Evolutionary conservation across 176 grass and related monocot species (phyloP).

Genomic region (Tuctoria greenei): DNA sequence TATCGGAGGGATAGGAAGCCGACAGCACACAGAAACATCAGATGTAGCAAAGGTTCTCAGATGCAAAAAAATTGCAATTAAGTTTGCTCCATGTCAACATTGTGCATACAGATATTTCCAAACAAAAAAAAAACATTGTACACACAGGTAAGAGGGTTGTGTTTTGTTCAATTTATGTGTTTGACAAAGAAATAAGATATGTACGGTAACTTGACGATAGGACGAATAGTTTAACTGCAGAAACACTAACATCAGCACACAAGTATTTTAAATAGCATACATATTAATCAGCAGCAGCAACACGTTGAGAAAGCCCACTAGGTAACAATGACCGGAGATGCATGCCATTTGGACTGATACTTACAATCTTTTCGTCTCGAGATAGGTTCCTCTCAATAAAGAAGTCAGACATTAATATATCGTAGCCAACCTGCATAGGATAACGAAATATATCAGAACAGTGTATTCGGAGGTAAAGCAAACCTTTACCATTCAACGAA

Average conservation of each 20-base stretch:
- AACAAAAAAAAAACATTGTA: too few species aligned
- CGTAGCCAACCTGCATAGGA: constrained; percentile 69
- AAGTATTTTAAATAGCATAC: not conserved
- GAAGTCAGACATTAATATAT: constrained; percentile 93
- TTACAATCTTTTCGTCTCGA: constrained; percentile 87
- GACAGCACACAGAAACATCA: constrained; percentile 9
- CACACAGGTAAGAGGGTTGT: not conserved
- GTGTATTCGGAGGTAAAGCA: constrained; percentile 8
- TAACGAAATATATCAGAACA: constrained; percentile 39
- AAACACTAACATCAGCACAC: constrained; percentile 1
- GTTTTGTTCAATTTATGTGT: not conserved
- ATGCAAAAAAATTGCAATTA: constrained; percentile 16
- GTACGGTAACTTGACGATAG: not conserved
- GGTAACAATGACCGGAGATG: not conserved
- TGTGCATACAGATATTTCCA: not conserved
- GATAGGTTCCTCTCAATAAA: constrained; percentile 69
- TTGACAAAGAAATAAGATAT: constrained; percentile 9
- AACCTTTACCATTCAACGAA: constrained; percentile 1
- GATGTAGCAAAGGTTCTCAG: constrained; percentile 1
- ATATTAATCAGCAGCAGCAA: constrained; percentile 6
- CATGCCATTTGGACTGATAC: constrained; percentile 30
- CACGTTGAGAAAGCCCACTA: not conserved
- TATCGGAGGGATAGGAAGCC: not conserved
- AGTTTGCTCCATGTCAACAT: constrained; percentile 12
- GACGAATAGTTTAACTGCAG: not conserved